Conservation (phyloP, 495 filamentous ascomycete genomes). For the Trichoderma asperelloides region DNA sequence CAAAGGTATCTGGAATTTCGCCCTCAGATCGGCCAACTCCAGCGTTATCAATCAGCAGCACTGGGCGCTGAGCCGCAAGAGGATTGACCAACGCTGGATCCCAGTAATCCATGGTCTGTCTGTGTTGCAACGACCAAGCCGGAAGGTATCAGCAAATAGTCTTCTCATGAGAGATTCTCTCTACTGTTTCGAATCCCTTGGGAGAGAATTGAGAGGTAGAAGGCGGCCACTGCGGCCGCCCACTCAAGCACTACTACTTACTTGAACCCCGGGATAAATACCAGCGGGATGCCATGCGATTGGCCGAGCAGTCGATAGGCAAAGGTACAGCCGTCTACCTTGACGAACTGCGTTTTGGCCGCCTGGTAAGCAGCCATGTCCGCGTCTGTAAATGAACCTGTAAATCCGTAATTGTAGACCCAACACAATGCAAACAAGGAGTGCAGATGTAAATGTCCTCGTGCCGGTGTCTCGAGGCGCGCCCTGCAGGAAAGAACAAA, state of each 20-base stretch:
- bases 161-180: not conserved
- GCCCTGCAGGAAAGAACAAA: not conserved
- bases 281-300: conserved; percentile 20
- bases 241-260: not conserved
- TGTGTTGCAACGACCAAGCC: not conserved
- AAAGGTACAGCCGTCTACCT: conserved; percentile 14
- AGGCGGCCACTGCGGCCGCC: not conserved
- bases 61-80: conserved; percentile 17
- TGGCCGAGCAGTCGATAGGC: conserved; percentile 23
- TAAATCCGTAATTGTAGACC: not conserved
- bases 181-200: too few relatives aligned
- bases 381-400: not conserved
- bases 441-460: not conserved
- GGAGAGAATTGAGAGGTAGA: not conserved
- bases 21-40: conserved; percentile 20
- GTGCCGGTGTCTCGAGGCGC: too few relatives aligned
- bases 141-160: not conserved
- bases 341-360: conserved; percentile 19
- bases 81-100: conserved; percentile 22
- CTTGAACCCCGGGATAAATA: conserved; percentile 25
- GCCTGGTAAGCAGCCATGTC: conserved; percentile 20
- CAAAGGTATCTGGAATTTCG: conserved; percentile 14
- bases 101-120: conserved; percentile 24
- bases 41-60: conserved; percentile 20
- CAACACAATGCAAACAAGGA: not conserved